Percentiles rank a stretch among this genome's conserved stretches.
Conservation (phyloP, 257 asterid species). For the Thymus mandschuricus region DNA sequence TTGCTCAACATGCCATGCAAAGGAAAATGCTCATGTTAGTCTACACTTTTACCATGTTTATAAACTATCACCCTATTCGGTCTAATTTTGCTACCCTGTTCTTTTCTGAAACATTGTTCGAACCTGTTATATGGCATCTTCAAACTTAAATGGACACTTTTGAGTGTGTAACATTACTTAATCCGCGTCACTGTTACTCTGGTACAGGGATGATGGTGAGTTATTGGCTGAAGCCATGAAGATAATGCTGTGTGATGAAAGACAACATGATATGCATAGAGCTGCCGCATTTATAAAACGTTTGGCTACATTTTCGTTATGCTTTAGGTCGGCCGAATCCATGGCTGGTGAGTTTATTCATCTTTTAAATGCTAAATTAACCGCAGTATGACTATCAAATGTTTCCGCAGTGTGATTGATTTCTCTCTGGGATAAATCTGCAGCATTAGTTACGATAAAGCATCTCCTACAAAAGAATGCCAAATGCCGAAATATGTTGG, state of each 20-base stretch:
- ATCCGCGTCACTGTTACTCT: background rate
- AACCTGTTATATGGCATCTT: background rate
- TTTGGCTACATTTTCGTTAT: slow-evolving; percentile 72
- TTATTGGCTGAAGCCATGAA: slow-evolving; percentile 89
- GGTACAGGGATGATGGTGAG: slow-evolving; percentile 82
- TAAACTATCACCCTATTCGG: background rate
- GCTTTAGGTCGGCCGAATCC: slow-evolving; percentile 86
- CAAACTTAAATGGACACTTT: background rate
- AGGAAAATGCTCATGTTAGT: background rate
- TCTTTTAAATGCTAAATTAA: slow-evolving; percentile 3
- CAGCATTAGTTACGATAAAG: slow-evolving; percentile 86
- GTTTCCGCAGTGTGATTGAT: slow-evolving; percentile 17
- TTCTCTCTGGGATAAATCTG: slow-evolving; percentile 25
- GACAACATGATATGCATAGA: slow-evolving; percentile 96
- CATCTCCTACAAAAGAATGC: slow-evolving; percentile 86
- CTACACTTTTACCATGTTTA: background rate
- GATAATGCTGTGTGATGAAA: slow-evolving; percentile 89
- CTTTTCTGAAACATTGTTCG: background rate
- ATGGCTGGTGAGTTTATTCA: slow-evolving; percentile 68
- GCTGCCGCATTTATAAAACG: slow-evolving; percentile 98
- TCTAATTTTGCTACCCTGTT: background rate
- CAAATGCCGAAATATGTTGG: slow-evolving; percentile 88
- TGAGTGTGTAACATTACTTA: background rate
- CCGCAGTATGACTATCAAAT: background rate
- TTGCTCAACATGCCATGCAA: no score